phyloP scores from a whole-genome alignment of 202 grass and related monocot genomes.

The Panicum virgatum region DNA sequence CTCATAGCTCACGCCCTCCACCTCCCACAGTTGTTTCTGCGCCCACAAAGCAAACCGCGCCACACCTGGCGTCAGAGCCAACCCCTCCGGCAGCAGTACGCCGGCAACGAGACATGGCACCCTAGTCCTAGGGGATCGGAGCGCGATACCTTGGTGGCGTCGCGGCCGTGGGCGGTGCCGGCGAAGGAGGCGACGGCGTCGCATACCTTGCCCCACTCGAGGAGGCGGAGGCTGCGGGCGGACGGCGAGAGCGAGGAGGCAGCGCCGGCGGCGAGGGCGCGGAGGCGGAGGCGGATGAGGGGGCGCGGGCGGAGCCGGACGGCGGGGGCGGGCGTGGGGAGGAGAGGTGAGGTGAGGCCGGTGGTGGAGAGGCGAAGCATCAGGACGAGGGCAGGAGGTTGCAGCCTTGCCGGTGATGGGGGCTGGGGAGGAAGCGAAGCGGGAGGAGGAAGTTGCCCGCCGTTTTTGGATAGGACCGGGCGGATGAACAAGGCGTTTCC shows the following conservation, averaged over 20 bases:
- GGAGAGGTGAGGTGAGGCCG: background rate
- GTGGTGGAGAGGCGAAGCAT: conserved; percentile 36
- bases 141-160: conserved; percentile 51
- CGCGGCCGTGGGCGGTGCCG: conserved; percentile 58
- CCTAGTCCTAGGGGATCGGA: background rate
- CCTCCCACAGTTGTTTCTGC: conserved; percentile 52
- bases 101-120: background rate
- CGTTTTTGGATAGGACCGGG: conserved; percentile 21
- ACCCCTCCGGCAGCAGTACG: background rate
- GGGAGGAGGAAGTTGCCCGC: background rate
- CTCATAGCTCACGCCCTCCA: conserved; percentile 66
- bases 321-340: background rate
- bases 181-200: conserved; percentile 64
- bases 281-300: conserved; percentile 20
- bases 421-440: background rate
- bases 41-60: background rate
- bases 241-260: conserved; percentile 11
- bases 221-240: conserved; percentile 62
- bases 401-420: background rate
- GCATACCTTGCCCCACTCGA: conserved; percentile 79
- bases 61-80: background rate
- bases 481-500: background rate
- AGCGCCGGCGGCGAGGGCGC: background rate
- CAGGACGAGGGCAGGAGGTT: background rate
- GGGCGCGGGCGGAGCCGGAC: conserved; percentile 6